Evolutionary conservation across 306 rosid genomes (phyloP).

Genomic region (Quercus aquifolioides): DNA sequence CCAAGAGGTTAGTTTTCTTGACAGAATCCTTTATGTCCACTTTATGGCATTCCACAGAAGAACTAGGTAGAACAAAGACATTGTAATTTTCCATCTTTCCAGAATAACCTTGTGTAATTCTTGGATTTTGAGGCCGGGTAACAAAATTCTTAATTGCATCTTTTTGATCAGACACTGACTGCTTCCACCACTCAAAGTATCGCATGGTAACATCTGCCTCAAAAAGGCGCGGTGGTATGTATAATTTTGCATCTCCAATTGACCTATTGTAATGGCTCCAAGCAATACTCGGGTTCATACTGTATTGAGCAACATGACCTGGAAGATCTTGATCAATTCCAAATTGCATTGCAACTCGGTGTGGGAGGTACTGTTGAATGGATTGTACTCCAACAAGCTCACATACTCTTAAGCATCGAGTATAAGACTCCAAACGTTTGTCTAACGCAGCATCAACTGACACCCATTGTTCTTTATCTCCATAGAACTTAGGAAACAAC

Average conservation of each 20-base stretch:
- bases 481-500: conserved; percentile 3
- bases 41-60: no score
- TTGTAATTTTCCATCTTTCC: no score
- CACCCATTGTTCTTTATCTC: conserved; percentile 3
- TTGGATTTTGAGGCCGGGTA: neutral
- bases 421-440: conserved; percentile 21
- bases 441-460: conserved; percentile 5
- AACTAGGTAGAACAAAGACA: no score
- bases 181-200: conserved; percentile 1
- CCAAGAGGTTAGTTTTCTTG: no score
- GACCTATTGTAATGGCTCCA: conserved; percentile 6
- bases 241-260: neutral
- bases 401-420: conserved; percentile 30
- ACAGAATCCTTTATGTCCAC: no score
- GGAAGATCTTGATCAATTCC: conserved; percentile 67
- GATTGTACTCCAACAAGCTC: conserved; percentile 37
- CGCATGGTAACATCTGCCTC: conserved; percentile 25
- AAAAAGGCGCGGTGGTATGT: conserved; percentile 8
- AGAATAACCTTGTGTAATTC: no score
- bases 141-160: neutral
- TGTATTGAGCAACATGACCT: neutral
- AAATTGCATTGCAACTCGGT: conserved; percentile 62
- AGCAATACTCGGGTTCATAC: neutral
- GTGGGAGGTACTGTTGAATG: conserved; percentile 39
- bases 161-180: neutral